Conservation (phyloP, 257 asterid genomes). For the Nyctanthes arbortristis region DNA sequence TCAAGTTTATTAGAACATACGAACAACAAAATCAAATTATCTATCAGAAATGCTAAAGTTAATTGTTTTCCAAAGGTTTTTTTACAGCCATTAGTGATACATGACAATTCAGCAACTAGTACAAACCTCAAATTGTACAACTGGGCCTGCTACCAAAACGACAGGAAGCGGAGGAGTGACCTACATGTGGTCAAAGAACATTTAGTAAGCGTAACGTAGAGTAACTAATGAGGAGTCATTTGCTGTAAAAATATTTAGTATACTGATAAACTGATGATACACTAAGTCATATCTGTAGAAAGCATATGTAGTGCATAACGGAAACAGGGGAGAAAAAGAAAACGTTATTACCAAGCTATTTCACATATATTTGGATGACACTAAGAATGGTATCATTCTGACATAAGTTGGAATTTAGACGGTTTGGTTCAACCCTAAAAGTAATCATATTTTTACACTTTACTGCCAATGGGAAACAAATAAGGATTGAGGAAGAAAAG, state of each 20-base stretch:
- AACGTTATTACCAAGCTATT: not conserved
- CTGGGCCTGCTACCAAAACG: constrained; percentile 66
- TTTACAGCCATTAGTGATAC: constrained; percentile 8
- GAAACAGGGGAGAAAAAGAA: not conserved
- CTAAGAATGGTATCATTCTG: not conserved
- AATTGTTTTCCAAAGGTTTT: not conserved
- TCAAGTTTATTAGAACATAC: constrained; percentile 7
- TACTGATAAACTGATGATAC: not conserved
- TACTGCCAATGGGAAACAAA: not conserved
- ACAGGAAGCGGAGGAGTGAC: constrained; percentile 89
- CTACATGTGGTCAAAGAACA: constrained; percentile 44
- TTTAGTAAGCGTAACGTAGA: constrained; percentile 13
- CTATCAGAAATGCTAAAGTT: not conserved
- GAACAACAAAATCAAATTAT: constrained; percentile 4
- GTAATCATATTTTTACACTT: not conserved
- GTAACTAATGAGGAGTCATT: not conserved
- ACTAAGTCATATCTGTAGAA: not conserved
- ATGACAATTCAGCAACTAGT: constrained; percentile 13
- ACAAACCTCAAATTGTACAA: constrained; percentile 87
- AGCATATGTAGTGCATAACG: not conserved
- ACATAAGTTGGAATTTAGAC: not conserved
- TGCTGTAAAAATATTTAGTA: not conserved
- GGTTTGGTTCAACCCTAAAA: constrained; percentile 3
- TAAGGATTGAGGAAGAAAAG: not conserved
- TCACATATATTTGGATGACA: not conserved